Evolutionary conservation across 768 basidiomycete genomes (phyloP).

Genomic region (Tricholoma sp.): DNA sequence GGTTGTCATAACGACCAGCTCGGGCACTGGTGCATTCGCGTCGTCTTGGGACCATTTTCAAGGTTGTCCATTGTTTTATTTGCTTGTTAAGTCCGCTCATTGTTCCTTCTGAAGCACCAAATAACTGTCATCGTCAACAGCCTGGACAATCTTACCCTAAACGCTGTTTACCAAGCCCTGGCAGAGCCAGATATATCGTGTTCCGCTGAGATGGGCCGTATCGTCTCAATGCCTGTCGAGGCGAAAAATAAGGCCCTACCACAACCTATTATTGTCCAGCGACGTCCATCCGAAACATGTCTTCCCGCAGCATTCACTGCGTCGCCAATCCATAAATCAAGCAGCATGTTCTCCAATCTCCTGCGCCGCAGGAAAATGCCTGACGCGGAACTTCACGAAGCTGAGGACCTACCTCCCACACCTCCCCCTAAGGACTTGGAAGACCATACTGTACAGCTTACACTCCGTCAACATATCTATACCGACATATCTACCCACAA

Average conservation of each 20-base stretch:
- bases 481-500: background rate
- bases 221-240: slow-evolving; percentile 5
- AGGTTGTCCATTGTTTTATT: slow-evolving; percentile 28
- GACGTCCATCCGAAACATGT: slow-evolving; percentile 30
- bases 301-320: slow-evolving; percentile 14
- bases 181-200: slow-evolving; percentile 20
- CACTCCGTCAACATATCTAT: background rate
- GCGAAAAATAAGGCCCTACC: slow-evolving; percentile 15
- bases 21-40: slow-evolving; percentile 44
- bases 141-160: slow-evolving; percentile 37
- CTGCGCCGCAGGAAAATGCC: slow-evolving; percentile 35
- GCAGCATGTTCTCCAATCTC: slow-evolving; percentile 28
- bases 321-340: slow-evolving; percentile 21
- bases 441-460: slow-evolving; percentile 12
- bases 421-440: slow-evolving; percentile 42
- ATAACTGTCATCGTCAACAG: slow-evolving; percentile 41
- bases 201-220: slow-evolving; percentile 11
- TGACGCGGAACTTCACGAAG: slow-evolving; percentile 15
- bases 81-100: slow-evolving; percentile 10
- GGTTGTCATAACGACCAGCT: slow-evolving; percentile 25
- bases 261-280: slow-evolving; percentile 18
- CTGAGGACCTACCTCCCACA: slow-evolving; percentile 27
- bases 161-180: slow-evolving; percentile 33
- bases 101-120: slow-evolving; percentile 30
- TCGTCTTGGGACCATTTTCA: slow-evolving; percentile 40